Base-by-base conservation (phyloP, 2,329 filamentous ascomycete genomes). In the Fusarium napiforme region DNA sequence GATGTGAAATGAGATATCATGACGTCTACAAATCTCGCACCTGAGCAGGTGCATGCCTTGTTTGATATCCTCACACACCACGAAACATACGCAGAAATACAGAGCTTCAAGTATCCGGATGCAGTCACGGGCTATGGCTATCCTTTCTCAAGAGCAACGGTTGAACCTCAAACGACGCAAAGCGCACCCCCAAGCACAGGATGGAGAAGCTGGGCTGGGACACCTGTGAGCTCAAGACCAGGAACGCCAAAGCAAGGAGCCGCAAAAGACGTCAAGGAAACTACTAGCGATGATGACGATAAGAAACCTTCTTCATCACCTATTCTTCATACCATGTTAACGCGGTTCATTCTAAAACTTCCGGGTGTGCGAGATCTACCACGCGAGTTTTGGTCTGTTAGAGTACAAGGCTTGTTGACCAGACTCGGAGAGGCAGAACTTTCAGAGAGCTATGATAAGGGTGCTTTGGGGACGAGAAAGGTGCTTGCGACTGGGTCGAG, bases 361-460 rank as follows among this genome's bases (percentile, higher is more conserved):
- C 93, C 93, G 0, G 92, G 91, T 1, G 81, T 94, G 43, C 86
- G 86, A 57, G 88, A 91, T 67, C 84, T 96, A 5, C 86, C 89
- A 0, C 79, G 84, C 4, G 88, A 89, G 7, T 93, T 93, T 80
- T 94, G 92, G 91, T 85, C 85, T 39, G 84, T 86, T n/a, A 86
- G 89, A 49, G 84, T 92, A 30, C 87, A 89, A 73, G 86, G 86
- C 4, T 80, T 94, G 21, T 84, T 93, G 75, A 82, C 84, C 75
- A 86, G 89, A 76, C 83, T 96, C 60, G 90, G 87, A 14, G 87
- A 90, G 37, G 92, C 90, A 4, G 90, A 93, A 57, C 84, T 96
- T 37, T 94, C 92, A 3, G 93, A 96, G 80, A 94, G 92, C 79
- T 96, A 95, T 77, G 93, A 96, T 80, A 94, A 94, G 81, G 93